Percentiles rank a stretch among this genome's conserved stretches.
These are phyloP conservation scores for Leishmania lainsoni DNA, from an alignment of 208 protist species.

Conservation along the genomic window DNA sequence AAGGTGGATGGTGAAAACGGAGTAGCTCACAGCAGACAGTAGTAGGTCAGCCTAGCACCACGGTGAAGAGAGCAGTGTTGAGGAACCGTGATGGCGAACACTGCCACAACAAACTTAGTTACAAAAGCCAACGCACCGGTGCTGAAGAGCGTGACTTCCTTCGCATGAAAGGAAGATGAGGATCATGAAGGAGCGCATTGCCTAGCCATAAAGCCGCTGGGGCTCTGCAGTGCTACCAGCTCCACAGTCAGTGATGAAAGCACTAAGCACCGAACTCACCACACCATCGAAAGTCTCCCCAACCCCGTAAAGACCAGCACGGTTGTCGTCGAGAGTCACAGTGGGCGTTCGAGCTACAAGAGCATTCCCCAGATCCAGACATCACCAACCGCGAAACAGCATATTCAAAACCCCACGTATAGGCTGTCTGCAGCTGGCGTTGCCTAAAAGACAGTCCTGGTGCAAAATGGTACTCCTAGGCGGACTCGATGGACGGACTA, in stretches of 20 bases:
- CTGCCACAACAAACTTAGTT: slow-evolving; percentile 38
- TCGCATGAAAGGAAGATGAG: slow-evolving; percentile 53
- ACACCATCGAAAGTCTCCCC: slow-evolving; percentile 63
- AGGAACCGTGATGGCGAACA: slow-evolving; percentile 86
- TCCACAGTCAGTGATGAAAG: slow-evolving; percentile 59
- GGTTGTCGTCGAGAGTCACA: slow-evolving; percentile 39
- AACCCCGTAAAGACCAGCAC: slow-evolving; percentile 63
- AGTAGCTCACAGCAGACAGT: slow-evolving; percentile 86
- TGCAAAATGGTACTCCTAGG: slow-evolving; percentile 22
- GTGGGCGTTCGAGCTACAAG: slow-evolving; percentile 68
- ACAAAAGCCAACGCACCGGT: slow-evolving; percentile 36
- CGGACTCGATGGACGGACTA: neutral
- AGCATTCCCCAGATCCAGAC: slow-evolving; percentile 83
- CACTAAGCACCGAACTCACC: slow-evolving; percentile 68
- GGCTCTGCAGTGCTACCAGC: slow-evolving; percentile 53
- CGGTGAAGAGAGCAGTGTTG: slow-evolving; percentile 75
- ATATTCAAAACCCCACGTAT: slow-evolving; percentile 76
- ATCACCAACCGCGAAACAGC: slow-evolving; percentile 86
- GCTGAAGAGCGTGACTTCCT: slow-evolving; percentile 39
- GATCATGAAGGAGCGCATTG: slow-evolving; percentile 59
- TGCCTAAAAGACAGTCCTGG: slow-evolving; percentile 38
- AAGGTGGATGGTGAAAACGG: slow-evolving; percentile 87
- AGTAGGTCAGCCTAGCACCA: slow-evolving; percentile 64
- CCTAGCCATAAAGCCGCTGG: slow-evolving; percentile 54
- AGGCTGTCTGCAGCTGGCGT: slow-evolving; percentile 66